Evolutionary conservation across 2,329 filamentous ascomycete genomes (phyloP).

Genomic region (Neodidymelliopsis sp.): DNA sequence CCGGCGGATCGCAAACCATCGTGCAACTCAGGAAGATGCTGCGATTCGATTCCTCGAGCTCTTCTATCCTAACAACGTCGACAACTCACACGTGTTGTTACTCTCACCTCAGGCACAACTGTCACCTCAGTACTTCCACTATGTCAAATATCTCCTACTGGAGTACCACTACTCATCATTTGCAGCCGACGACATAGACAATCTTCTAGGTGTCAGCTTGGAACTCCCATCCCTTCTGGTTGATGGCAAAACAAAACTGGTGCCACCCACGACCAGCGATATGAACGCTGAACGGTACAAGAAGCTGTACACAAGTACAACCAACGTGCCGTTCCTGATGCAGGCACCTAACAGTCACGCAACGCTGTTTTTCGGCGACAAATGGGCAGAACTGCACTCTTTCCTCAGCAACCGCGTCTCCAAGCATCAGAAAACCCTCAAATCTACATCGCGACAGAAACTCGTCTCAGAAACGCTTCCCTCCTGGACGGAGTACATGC

Average conservation of each 20-base stretch:
- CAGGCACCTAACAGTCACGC: constrained; percentile 85
- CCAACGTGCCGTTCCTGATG: constrained; percentile 75
- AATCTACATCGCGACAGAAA: constrained; percentile 36
- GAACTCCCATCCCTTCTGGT: constrained; percentile 72
- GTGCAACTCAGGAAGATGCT: constrained; percentile 71
- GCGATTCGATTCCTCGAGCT: constrained; percentile 82
- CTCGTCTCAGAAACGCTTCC: constrained; percentile 73
- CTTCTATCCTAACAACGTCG: constrained; percentile 77
- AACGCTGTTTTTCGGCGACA: constrained; percentile 80
- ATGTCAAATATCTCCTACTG: constrained; percentile 78
- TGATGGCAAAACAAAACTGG: constrained; percentile 66
- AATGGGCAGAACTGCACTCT: constrained; percentile 85
- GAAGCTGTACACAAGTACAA: constrained; percentile 33
- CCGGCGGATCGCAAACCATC: constrained; percentile 71
- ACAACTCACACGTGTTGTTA: constrained; percentile 78
- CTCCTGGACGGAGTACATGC: constrained; percentile 78
- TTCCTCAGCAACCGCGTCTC: constrained; percentile 73
- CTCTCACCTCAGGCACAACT: constrained; percentile 83
- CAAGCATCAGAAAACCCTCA: constrained; percentile 32
- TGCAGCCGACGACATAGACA: constrained; percentile 55
- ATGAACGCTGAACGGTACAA: constrained; percentile 48
- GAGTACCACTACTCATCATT: constrained; percentile 76
- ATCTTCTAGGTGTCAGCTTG: constrained; percentile 80
- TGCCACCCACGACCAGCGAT: constrained; percentile 51
- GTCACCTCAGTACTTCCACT: constrained; percentile 83